phyloP scores from a whole-genome alignment of 108 stramenopile genomes.

The Aureococcus anophagefferens region DNA sequence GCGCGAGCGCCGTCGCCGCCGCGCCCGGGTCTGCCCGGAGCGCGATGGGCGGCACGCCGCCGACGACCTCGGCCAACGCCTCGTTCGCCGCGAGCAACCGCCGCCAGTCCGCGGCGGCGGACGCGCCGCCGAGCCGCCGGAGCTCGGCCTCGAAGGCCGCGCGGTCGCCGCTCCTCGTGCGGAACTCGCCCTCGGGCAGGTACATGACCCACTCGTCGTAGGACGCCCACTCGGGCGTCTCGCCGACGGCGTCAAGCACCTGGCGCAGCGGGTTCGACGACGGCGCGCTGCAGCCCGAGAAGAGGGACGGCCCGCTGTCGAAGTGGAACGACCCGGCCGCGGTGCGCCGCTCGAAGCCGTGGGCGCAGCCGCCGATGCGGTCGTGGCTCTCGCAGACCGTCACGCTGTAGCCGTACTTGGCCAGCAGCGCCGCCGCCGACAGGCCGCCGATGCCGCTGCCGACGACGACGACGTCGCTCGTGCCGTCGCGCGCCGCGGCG shows the following conservation, averaged over 20 bases:
- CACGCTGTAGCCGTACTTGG: constrained; percentile 62
- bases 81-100: not conserved
- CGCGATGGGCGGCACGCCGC: constrained; percentile 58
- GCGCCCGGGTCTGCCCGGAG: constrained; percentile 48
- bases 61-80: not conserved
- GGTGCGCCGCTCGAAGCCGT: constrained; percentile 47
- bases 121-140: constrained; percentile 21
- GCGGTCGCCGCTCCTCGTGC: constrained; percentile 21
- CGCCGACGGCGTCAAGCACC: constrained; percentile 69
- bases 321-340: constrained; percentile 52
- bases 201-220: constrained; percentile 39
- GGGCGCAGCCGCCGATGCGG: constrained; percentile 65
- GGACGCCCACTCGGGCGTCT: constrained; percentile 21
- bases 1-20: constrained; percentile 15
- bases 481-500: too few species aligned
- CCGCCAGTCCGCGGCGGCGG: not conserved
- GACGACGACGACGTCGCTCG: constrained; percentile 51
- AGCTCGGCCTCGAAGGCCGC: constrained; percentile 19
- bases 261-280: constrained; percentile 63
- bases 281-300: constrained; percentile 36
- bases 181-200: constrained; percentile 30
- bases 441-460: constrained; percentile 78
- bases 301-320: constrained; percentile 80
- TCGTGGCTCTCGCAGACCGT: constrained; percentile 70
- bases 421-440: constrained; percentile 57